These are phyloP conservation scores for Penicillium subrubescens DNA, from an alignment of 495 filamentous ascomycete genomes.

Conservation along the genomic window DNA sequence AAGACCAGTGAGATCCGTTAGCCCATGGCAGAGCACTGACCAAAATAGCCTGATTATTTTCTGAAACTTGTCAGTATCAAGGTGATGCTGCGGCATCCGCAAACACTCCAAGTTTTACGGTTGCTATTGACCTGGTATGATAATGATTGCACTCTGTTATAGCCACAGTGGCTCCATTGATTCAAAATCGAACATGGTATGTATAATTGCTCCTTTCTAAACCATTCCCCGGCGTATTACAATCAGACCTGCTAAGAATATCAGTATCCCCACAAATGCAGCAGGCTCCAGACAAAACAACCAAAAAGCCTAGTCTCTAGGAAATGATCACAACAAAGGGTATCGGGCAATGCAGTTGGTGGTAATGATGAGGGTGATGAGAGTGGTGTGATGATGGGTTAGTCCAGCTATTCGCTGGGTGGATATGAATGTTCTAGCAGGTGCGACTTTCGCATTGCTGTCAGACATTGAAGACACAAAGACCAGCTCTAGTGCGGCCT, in stretches of 20 bases:
- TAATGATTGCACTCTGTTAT: not conserved
- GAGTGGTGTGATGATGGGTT: not conserved
- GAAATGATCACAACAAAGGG: conserved; percentile 1
- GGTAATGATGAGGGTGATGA: not conserved
- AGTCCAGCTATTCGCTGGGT: not conserved
- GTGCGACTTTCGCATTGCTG: not conserved
- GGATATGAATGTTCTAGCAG: not conserved
- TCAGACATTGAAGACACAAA: not conserved
- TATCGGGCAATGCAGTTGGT: conserved; percentile 14
- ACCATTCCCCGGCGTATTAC: not conserved
- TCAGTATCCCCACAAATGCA: not conserved
- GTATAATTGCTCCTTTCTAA: not conserved
- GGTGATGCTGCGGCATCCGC: no score
- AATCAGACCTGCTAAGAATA: not conserved
- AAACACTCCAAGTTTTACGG: no score
- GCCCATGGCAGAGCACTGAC: no score
- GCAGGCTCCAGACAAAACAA: not conserved
- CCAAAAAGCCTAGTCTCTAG: not conserved
- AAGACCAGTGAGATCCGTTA: no score
- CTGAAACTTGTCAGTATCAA: no score
- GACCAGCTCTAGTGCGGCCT: conserved; percentile 5
- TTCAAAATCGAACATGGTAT: not conserved
- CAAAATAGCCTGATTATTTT: no score
- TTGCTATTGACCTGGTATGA: not conserved
- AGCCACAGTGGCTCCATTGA: not conserved